A percentile compares a stretch with the other conserved stretches of the same genome.
Evolutionary conservation across 2,329 filamentous ascomycete genomes (phyloP).

Genomic region (Clonostachys chloroleuca): DNA sequence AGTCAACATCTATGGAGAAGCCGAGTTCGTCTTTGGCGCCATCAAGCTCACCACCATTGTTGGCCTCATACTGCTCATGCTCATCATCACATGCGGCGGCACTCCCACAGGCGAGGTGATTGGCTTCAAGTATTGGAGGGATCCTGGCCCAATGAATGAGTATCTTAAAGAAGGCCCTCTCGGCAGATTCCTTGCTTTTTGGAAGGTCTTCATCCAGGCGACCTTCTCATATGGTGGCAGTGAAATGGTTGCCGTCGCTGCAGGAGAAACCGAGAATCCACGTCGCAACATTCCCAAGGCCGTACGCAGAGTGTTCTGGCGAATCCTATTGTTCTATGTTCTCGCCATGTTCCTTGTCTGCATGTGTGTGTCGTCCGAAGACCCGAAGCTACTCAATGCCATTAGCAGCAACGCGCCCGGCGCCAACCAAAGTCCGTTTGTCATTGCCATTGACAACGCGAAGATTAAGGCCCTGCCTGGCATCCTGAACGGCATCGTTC

Average conservation of each 20-base stretch:
- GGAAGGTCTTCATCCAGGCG: conserved; percentile 39
- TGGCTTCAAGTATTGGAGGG: conserved; percentile 38
- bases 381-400: conserved; percentile 38
- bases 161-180: conserved; percentile 28
- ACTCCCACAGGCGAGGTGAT: conserved; percentile 33
- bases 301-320: conserved; percentile 23
- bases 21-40: conserved; percentile 43
- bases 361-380: conserved; percentile 27
- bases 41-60: conserved; percentile 45
- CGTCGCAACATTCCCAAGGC: conserved; percentile 27
- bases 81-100: conserved; percentile 43
- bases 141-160: conserved; percentile 35
- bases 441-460: conserved; percentile 46
- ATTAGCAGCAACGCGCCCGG: conserved; percentile 32
- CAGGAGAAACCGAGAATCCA: conserved; percentile 27
- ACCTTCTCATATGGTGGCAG: conserved; percentile 42
- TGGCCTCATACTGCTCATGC: conserved; percentile 42
- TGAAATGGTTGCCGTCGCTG: conserved; percentile 26
- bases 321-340: conserved; percentile 28
- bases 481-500: conserved; percentile 54
- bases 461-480: conserved; percentile 38
- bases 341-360: conserved; percentile 29
- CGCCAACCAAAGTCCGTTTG: conserved; percentile 47
- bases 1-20: conserved; percentile 44
- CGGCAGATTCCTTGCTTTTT: conserved; percentile 35